These are phyloP conservation scores for Sporothrix brunneoviolacea DNA, from an alignment of 2,329 filamentous ascomycete genomes.

Conservation along the genomic window DNA sequence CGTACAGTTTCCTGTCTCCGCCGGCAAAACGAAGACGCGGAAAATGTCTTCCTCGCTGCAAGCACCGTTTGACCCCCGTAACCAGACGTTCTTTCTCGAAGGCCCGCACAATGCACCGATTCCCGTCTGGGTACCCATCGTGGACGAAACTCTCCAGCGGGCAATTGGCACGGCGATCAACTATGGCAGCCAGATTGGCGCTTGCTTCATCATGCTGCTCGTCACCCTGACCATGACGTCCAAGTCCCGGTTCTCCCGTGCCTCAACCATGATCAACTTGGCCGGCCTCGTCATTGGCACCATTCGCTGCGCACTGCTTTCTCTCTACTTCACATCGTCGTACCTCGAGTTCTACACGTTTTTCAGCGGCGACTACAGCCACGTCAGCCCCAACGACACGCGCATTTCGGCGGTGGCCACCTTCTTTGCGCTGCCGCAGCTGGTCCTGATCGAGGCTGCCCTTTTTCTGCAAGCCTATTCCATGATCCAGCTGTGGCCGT, in stretches of 20 bases:
- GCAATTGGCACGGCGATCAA: slow-evolving; percentile 14
- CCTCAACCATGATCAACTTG: slow-evolving; percentile 60
- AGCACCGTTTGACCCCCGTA: neutral
- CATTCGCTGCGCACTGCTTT: slow-evolving; percentile 50
- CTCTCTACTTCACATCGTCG: slow-evolving; percentile 53
- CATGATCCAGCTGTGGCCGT: slow-evolving; percentile 44
- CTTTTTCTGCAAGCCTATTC: slow-evolving; percentile 48
- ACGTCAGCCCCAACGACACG: slow-evolving; percentile 36
- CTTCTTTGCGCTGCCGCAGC: slow-evolving; percentile 37
- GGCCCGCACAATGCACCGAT: slow-evolving; percentile 5
- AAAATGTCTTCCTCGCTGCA: neutral
- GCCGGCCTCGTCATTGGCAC: slow-evolving; percentile 54
- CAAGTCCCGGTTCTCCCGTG: slow-evolving; percentile 54
- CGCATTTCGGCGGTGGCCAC: slow-evolving; percentile 33
- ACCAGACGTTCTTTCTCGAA: slow-evolving; percentile 17
- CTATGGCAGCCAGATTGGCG: slow-evolving; percentile 20
- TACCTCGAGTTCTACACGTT: slow-evolving; percentile 56
- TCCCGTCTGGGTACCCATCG: slow-evolving; percentile 11
- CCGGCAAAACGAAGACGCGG: too few species aligned
- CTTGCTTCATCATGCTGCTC: slow-evolving; percentile 54
- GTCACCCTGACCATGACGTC: slow-evolving; percentile 63
- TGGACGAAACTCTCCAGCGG: slow-evolving; percentile 6
- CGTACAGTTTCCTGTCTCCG: too few species aligned
- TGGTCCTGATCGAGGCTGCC: slow-evolving; percentile 38
- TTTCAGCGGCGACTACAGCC: slow-evolving; percentile 47